A percentile compares a stretch with the other conserved stretches of the same genome.
Conservation (phyloP, 2,329 filamentous ascomycete genomes). For the Aureobasidium vineae region DNA sequence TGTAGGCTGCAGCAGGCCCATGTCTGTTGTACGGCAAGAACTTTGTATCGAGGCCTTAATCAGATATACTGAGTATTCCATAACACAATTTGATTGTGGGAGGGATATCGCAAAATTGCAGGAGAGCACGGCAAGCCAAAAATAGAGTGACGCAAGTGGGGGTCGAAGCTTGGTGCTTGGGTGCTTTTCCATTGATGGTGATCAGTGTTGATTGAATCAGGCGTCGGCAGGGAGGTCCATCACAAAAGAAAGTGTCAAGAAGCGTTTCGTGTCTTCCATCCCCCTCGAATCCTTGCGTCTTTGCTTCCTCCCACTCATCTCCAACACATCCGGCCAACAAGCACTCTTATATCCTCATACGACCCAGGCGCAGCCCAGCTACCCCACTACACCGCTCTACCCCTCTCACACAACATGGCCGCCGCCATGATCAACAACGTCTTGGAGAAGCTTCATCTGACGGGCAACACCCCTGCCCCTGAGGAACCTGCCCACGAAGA, state of each 20-base stretch:
- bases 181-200: constrained; percentile 1
- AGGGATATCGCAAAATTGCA: constrained; percentile 1
- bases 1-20: background rate
- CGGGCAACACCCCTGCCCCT: constrained; percentile 40
- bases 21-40: background rate
- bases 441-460: constrained; percentile 45
- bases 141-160: constrained; percentile 25
- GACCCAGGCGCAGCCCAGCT: background rate
- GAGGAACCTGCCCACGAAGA: constrained; percentile 63
- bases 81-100: background rate
- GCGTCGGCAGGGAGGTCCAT: constrained; percentile 4
- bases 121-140: background rate
- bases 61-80: too few relatives aligned
- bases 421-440: constrained; percentile 42
- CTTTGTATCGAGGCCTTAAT: background rate
- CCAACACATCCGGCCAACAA: background rate
- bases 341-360: background rate
- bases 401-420: constrained; percentile 37
- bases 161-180: constrained; percentile 8
- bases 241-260: constrained; percentile 1
- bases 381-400: constrained; percentile 7
- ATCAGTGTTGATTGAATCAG: constrained; percentile 21
- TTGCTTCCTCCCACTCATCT: background rate
- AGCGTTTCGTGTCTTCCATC: background rate
- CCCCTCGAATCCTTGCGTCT: background rate